Conservation (phyloP, 2,329 filamentous ascomycete genomes). For the Leptosphaerulina australis region DNA sequence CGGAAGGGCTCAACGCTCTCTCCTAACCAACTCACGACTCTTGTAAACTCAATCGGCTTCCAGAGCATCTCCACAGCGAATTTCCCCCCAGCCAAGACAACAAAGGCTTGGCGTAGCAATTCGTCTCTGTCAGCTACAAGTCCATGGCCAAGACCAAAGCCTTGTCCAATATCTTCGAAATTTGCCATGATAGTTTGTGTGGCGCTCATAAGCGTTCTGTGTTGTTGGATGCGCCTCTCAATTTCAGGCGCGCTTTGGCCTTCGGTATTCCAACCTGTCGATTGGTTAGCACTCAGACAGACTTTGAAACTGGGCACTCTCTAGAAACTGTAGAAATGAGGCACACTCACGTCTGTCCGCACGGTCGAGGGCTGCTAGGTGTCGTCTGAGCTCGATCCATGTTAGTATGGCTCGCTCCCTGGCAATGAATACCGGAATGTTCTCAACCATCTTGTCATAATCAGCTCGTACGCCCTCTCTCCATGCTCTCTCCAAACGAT, state of each 20-base stretch:
- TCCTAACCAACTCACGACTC: constrained; percentile 37
- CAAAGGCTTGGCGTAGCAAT: constrained; percentile 42
- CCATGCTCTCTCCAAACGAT: constrained; percentile 40
- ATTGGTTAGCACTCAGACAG: constrained; percentile 12
- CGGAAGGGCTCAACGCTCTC: constrained; percentile 37
- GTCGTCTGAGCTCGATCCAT: constrained; percentile 45
- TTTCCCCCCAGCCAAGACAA: constrained; percentile 41
- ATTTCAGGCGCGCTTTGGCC: constrained; percentile 37
- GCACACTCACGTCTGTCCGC: constrained; percentile 40
- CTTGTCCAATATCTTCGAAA: constrained; percentile 40
- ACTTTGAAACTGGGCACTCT: constrained; percentile 1
- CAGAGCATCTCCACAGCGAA: constrained; percentile 43
- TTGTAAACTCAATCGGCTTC: constrained; percentile 40
- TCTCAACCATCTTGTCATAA: constrained; percentile 34
- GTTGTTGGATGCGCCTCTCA: constrained; percentile 42
- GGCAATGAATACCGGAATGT: constrained; percentile 40
- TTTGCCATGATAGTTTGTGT: constrained; percentile 41
- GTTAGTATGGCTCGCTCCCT: constrained; percentile 43
- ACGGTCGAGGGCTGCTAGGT: constrained; percentile 43
- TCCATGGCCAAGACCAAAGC: constrained; percentile 27
- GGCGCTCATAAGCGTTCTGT: constrained; percentile 42
- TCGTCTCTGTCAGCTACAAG: constrained; percentile 36
- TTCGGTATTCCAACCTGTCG: constrained; percentile 40
- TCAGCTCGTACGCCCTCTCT: constrained; percentile 38
- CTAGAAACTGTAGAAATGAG: constrained; percentile 2